Evolutionary conservation across 108 stramenopile genomes (phyloP).

Genomic region (Pelagomonas calceolata): DNA sequence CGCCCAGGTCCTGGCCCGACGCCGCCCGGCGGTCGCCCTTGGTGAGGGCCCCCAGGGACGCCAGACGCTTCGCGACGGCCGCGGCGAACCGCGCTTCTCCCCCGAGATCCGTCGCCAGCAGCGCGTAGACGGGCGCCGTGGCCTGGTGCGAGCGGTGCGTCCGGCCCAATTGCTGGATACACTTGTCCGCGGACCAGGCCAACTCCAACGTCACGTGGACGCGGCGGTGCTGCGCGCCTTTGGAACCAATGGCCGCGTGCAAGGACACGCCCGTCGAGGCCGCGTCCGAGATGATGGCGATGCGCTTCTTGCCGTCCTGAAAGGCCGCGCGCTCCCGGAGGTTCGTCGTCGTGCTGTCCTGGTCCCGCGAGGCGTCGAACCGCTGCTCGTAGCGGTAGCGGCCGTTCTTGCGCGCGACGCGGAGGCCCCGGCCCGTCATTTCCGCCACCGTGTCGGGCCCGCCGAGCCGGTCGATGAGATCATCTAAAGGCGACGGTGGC

Average conservation of each 20-base stretch:
- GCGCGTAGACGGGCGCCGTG: conserved; percentile 51
- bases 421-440: conserved; percentile 63
- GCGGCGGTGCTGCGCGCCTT: conserved; percentile 35
- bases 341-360: conserved; percentile 50
- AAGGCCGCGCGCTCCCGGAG: conserved; percentile 51
- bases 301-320: conserved; percentile 54
- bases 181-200: conserved; percentile 77
- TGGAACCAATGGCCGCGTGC: conserved; percentile 34
- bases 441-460: conserved; percentile 55
- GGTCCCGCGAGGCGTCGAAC: conserved; percentile 33
- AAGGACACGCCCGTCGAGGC: conserved; percentile 61
- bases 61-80: conserved; percentile 63
- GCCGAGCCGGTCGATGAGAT: conserved; percentile 54
- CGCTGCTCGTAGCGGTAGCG: conserved; percentile 40
- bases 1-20: conserved; percentile 13
- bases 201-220: conserved; percentile 73
- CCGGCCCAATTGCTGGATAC: conserved; percentile 73
- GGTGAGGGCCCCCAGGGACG: conserved; percentile 60
- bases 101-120: conserved; percentile 53
- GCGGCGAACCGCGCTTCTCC: conserved; percentile 67
- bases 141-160: conserved; percentile 61
- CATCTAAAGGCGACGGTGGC: conserved; percentile 58
- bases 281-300: conserved; percentile 74
- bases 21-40: conserved; percentile 62
- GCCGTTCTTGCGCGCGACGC: conserved; percentile 36